These are phyloP conservation scores for Blastocystis sp. DNA, from an alignment of 352 stramenopile species.

Conservation along the genomic window DNA sequence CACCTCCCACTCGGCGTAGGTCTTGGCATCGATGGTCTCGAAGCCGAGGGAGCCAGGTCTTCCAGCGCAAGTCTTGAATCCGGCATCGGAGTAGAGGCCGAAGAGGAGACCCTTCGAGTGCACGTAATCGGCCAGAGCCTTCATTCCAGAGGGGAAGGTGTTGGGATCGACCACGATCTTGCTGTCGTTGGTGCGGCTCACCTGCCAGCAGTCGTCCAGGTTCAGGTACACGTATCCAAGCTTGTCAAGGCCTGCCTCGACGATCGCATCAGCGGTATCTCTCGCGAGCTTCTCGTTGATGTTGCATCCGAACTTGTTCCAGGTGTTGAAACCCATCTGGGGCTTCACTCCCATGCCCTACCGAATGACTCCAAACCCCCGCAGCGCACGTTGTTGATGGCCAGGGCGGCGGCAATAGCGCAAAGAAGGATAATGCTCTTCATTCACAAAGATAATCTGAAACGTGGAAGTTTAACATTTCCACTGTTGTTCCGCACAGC, in stretches of 20 bases:
- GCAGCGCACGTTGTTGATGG: slow-evolving; percentile 36
- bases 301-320: slow-evolving; percentile 72
- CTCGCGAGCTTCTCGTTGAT: slow-evolving; percentile 71
- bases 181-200: slow-evolving; percentile 69
- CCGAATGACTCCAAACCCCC: background rate
- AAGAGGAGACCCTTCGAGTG: slow-evolving; percentile 72
- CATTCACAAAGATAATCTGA: slow-evolving; percentile 47
- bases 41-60: slow-evolving; percentile 71
- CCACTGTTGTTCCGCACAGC: too few relatives aligned
- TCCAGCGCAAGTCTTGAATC: slow-evolving; percentile 72
- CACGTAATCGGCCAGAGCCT: slow-evolving; percentile 71
- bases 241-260: slow-evolving; percentile 70
- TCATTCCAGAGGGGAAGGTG: slow-evolving; percentile 73
- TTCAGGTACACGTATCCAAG: slow-evolving; percentile 71
- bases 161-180: slow-evolving; percentile 70
- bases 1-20: slow-evolving; percentile 72
- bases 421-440: slow-evolving; percentile 26
- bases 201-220: slow-evolving; percentile 72
- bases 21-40: slow-evolving; percentile 73
- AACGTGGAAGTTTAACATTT: too few relatives aligned
- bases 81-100: slow-evolving; percentile 71
- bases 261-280: slow-evolving; percentile 71
- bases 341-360: slow-evolving; percentile 63
- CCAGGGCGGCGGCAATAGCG: slow-evolving; percentile 36
- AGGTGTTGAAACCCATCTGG: slow-evolving; percentile 72